Percentiles rank a stretch among this genome's conserved stretches.
Evolutionary conservation across 805 yeast species (phyloP).

Genomic region (Metschnikowia gelsemii): DNA sequence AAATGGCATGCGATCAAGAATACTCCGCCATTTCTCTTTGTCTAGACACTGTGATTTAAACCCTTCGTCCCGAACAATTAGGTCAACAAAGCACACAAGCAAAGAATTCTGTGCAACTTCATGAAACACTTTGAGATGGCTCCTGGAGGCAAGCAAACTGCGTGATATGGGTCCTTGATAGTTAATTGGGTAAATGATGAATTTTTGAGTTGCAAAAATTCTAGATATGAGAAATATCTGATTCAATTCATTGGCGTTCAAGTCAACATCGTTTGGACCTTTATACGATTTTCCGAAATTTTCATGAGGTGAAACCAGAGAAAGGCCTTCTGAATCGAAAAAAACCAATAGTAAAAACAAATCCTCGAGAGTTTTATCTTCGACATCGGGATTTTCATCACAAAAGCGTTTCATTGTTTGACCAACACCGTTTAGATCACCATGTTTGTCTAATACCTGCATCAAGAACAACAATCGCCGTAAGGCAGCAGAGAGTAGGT

Average conservation of each 20-base stretch:
- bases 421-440: conserved; percentile 41
- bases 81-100: conserved; percentile 50
- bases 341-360: conserved; percentile 50
- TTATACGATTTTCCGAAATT: neutral
- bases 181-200: conserved; percentile 45
- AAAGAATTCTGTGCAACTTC: conserved; percentile 52
- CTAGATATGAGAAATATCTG: conserved; percentile 36
- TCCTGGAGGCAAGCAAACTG: conserved; percentile 62
- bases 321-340: conserved; percentile 15
- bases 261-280: conserved; percentile 18
- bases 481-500: conserved; percentile 14
- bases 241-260: conserved; percentile 43
- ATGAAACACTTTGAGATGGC: conserved; percentile 55
- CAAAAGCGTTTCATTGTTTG: conserved; percentile 39
- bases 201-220: conserved; percentile 36
- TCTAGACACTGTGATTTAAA: conserved; percentile 46
- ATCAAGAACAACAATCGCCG: conserved; percentile 50
- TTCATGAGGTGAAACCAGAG: conserved; percentile 1
- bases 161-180: conserved; percentile 68
- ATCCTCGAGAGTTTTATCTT: conserved; percentile 34
- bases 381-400: conserved; percentile 17
- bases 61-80: conserved; percentile 45
- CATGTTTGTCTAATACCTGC: conserved; percentile 46
- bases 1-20: conserved; percentile 63
- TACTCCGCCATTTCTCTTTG: conserved; percentile 55